Evolutionary conservation across 2,329 filamentous ascomycete species (phyloP), one percentile per base, ranked within the genome.

Genomic region (Pseudodiploospora longispora): DNA sequence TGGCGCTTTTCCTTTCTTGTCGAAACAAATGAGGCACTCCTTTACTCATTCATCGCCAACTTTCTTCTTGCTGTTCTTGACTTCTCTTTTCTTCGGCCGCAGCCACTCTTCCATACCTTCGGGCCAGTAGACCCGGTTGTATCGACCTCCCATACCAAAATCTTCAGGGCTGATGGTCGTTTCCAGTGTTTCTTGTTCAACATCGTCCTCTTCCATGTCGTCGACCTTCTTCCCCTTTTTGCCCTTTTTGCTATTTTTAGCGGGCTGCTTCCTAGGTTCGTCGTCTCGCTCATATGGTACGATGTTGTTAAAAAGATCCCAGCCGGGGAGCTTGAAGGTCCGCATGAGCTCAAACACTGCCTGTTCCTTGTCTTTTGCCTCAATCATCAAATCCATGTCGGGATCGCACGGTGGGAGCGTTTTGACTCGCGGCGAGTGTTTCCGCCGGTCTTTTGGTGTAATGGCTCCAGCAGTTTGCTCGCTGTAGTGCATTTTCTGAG

Each of bases 351-450:
- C 88, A 55, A 97, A 95, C 0, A 96, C 88, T 0, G 91, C 89
- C 63, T 97, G 91, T 61, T 97, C 91, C 64, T 97, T 97, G 59
- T 96, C 91, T 62, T 97, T 97, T 39, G 91, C 91, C 67, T 97
- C 91, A 48, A 97, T 96, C 91, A 97, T 97, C n/a, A 97, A 71
- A 58, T 96, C 91, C 84, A 94, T 93, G 30, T 85, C 82, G 1
- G 78, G 69, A 4, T 82, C 74, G 55, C 91, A 96, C 0, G 91
- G 90, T 1, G 91, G 91, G 1, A 97, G 65, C 1, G 82, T 85
- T 51, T 75, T 74, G 2, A 95, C 88, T 6, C 91, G 78, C 0
- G 87, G 75, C 32, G 82, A 88, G 58, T 97, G 91, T 63, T 95
- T 96, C 47, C 91, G 77, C 29, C 90, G 74, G 52, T 95, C 84